Base-by-base conservation (phyloP, 371 early-diverging fungal genomes). In the Rhizopus delemar region DNA sequence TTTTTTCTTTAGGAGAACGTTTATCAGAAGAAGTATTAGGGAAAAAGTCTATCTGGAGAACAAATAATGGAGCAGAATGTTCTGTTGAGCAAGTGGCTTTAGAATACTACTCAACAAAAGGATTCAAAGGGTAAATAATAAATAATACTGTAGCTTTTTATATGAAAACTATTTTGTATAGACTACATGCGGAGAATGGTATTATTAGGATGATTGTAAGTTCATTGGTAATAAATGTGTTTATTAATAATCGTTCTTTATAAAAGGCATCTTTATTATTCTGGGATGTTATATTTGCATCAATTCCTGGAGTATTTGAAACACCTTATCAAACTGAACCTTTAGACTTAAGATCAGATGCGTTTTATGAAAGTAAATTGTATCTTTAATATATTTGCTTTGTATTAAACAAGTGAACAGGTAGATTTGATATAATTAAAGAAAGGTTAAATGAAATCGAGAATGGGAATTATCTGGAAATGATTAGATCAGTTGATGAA, bases 321-420 rank as follows among this genome's bases (percentile, higher is more conserved):
- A 90, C 90, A 11, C 79, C 83, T 8, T 90, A 83, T 59, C 92
- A 90, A 70, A 77, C 75, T 3, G 85, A 71, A 28, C 92, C 92
- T 8, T 67, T 90, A 48, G 92, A 91, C 71, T 66, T 91, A 53
- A 35, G 68, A 7, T 77, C 88, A 12, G 88, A 88, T 43, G 79
- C 88, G 0, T 91, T 91, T 59, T 90, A 85, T 64, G 46, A 74
- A 43, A 80, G 85, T 72, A 64, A 70, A 48, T 57, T 11, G 8
- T 34, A 15, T 0, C 15, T 51, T 29, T 13, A 50, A 8, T 29
- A 43, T 7, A 32, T 12, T 46, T 62, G 33, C 50, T 39, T 41
- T 6, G 15, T 28, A 6, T 41, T 8, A 16, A 5, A 13, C 8
- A 32, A 41, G 36, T 52, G 28, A 22, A 43, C 52, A 76, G 83